Conservation (phyloP, 441 rosid genomes). For the California macrophylla region DNA sequence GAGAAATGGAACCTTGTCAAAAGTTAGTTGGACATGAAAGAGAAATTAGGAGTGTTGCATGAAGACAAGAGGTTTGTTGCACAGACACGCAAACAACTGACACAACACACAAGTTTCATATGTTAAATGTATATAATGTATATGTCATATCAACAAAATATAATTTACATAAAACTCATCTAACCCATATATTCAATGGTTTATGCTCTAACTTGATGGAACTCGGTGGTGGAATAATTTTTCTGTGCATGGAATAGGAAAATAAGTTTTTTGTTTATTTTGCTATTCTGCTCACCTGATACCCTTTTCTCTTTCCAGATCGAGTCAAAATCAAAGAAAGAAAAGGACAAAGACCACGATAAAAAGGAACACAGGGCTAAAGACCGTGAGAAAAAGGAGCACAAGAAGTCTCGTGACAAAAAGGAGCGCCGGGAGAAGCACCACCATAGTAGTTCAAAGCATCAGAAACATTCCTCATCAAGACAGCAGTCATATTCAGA, state of each 20-base stretch:
- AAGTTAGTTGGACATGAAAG: neutral
- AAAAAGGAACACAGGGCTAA: slow-evolving; percentile 27
- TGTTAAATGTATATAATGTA: too few relatives aligned
- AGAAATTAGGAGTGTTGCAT: neutral
- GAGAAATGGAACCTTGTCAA: neutral
- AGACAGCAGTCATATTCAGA: slow-evolving; percentile 32
- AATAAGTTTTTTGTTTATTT: neutral
- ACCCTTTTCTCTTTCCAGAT: neutral
- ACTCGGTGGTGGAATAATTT: too few relatives aligned
- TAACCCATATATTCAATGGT: too few relatives aligned
- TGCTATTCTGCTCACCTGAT: neutral
- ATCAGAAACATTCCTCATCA: slow-evolving; percentile 33
- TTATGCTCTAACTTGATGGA: too few relatives aligned
- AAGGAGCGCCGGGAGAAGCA: slow-evolving; percentile 22
- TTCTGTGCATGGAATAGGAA: too few relatives aligned
- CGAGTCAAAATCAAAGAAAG: slow-evolving; percentile 42
- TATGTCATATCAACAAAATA: too few relatives aligned
- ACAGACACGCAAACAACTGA: too few relatives aligned
- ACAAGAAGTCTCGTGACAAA: slow-evolving; percentile 1
- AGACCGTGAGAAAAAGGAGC: slow-evolving; percentile 21
- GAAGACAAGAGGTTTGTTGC: neutral
- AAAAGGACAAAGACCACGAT: slow-evolving; percentile 32
- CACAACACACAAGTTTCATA: too few relatives aligned
- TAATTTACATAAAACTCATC: too few relatives aligned
- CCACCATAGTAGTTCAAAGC: slow-evolving; percentile 32